phyloP scores from a whole-genome alignment of 805 yeast genomes.

The Wickerhamomyces bovis region DNA sequence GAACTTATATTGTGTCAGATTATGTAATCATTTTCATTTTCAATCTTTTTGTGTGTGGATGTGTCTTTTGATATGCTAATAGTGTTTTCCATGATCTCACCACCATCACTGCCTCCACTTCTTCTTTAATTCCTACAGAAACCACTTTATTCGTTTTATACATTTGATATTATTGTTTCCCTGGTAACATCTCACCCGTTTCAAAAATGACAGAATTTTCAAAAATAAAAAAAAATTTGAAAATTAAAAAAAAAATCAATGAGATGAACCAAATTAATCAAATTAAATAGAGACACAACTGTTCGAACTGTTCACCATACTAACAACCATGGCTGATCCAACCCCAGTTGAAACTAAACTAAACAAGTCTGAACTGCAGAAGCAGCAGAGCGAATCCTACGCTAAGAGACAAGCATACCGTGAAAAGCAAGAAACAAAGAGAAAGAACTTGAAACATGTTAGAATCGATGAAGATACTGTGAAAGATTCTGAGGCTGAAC shows the following conservation, averaged over 20 bases:
- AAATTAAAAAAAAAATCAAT: background rate
- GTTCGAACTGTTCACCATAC: too few species aligned
- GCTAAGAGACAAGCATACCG: conserved; percentile 34
- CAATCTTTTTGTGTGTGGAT: too few species aligned
- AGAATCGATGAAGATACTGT: conserved; percentile 32
- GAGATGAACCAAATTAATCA: too few species aligned
- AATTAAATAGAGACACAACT: too few species aligned
- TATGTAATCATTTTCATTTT: background rate
- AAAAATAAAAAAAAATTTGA: background rate
- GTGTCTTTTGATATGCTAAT: too few species aligned
- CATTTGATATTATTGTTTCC: background rate
- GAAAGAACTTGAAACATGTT: conserved; percentile 42
- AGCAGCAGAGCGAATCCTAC: conserved; percentile 17
- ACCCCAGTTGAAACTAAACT: background rate
- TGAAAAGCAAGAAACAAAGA: conserved; percentile 41
- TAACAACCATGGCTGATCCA: background rate
- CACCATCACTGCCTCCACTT: too few species aligned
- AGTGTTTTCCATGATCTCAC: too few species aligned
- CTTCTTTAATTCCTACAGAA: too few species aligned
- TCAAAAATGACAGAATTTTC: background rate
- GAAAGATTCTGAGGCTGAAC: conserved; percentile 30
- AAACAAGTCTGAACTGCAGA: conserved; percentile 18
- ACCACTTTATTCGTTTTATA: too few species aligned
- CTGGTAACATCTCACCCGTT: background rate
- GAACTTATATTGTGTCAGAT: background rate